Evolutionary conservation across 1,284 basidiomycete species (phyloP).

Genomic region (Bjerkandera adusta): DNA sequence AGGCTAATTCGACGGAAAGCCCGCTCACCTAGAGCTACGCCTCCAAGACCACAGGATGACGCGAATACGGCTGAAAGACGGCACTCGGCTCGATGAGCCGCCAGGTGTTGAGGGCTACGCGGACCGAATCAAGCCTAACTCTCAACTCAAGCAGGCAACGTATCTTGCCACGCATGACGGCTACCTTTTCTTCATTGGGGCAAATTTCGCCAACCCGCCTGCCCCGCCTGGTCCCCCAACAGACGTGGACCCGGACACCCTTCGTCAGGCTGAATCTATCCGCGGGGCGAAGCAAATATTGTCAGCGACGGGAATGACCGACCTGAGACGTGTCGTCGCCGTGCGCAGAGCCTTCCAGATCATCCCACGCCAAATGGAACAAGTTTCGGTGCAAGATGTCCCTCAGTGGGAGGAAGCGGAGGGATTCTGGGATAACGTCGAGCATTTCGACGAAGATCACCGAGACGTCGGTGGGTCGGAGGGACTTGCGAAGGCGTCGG

Average conservation of each 20-base stretch:
- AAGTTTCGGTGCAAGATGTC: slow-evolving; percentile 24
- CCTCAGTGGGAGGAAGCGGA: slow-evolving; percentile 35
- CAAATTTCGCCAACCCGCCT: slow-evolving; percentile 63
- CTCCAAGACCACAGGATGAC: slow-evolving; percentile 65
- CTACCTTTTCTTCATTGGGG: slow-evolving; percentile 61
- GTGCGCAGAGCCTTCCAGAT: slow-evolving; percentile 56
- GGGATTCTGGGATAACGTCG: slow-evolving; percentile 38
- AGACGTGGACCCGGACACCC: slow-evolving; percentile 32
- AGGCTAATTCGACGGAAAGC: slow-evolving; percentile 35
- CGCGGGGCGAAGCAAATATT: slow-evolving; percentile 69
- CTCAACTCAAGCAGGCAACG: slow-evolving; percentile 55
- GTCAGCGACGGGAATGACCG: slow-evolving; percentile 62
- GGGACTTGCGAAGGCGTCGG: slow-evolving; percentile 38
- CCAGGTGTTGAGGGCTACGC: slow-evolving; percentile 80
- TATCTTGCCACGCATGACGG: slow-evolving; percentile 78
- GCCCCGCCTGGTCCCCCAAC: slow-evolving; percentile 55
- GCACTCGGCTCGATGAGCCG: slow-evolving; percentile 63
- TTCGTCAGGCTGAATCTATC: slow-evolving; percentile 52
- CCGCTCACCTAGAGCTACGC: slow-evolving; percentile 70
- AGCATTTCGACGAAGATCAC: slow-evolving; percentile 45
- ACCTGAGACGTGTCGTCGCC: slow-evolving; percentile 62
- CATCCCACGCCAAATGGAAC: slow-evolving; percentile 36
- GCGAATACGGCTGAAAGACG: slow-evolving; percentile 51
- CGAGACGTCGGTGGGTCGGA: slow-evolving; percentile 70
- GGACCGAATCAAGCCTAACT: slow-evolving; percentile 64